These are phyloP conservation scores for Ambrosiella xylebori DNA, from an alignment of 2,329 filamentous ascomycete species.

Conservation along the genomic window DNA sequence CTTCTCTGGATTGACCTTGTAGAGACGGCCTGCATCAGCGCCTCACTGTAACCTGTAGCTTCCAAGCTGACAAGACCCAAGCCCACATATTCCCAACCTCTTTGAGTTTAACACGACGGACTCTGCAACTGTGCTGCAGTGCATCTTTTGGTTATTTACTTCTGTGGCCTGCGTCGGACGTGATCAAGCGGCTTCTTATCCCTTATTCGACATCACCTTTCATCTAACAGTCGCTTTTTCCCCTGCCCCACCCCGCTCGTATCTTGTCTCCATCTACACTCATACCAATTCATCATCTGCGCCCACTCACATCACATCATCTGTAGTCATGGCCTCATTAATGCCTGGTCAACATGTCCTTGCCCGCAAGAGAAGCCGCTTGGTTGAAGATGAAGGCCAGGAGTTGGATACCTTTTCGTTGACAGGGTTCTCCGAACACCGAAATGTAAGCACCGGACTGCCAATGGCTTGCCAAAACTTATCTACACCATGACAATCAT, in stretches of 20 bases:
- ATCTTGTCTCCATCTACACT: no score
- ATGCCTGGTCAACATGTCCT: slow-evolving; percentile 8
- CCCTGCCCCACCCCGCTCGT: no score
- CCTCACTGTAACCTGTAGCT: slow-evolving; percentile 1
- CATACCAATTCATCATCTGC: not conserved
- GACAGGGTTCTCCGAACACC: slow-evolving; percentile 11
- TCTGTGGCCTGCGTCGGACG: not conserved
- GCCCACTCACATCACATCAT: not conserved
- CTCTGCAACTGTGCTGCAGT: slow-evolving; percentile 1
- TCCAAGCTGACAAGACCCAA: not conserved
- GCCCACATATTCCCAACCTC: slow-evolving; percentile 9
- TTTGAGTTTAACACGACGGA: not conserved
- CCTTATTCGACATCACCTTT: no score
- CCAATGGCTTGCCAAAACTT: not conserved
- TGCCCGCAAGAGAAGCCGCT: slow-evolving; percentile 11
- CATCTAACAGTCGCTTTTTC: no score
- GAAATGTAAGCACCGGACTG: slow-evolving; percentile 8
- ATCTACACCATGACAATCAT: not conserved
- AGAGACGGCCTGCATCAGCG: not conserved
- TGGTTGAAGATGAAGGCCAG: slow-evolving; percentile 10
- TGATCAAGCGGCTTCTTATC: not conserved
- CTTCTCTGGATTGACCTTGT: not conserved
- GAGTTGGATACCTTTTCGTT: not conserved
- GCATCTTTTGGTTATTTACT: not conserved
- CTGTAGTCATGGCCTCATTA: slow-evolving; percentile 6